Conservation (phyloP, 768 basidiomycete genomes). For the Mycena belliarum region DNA sequence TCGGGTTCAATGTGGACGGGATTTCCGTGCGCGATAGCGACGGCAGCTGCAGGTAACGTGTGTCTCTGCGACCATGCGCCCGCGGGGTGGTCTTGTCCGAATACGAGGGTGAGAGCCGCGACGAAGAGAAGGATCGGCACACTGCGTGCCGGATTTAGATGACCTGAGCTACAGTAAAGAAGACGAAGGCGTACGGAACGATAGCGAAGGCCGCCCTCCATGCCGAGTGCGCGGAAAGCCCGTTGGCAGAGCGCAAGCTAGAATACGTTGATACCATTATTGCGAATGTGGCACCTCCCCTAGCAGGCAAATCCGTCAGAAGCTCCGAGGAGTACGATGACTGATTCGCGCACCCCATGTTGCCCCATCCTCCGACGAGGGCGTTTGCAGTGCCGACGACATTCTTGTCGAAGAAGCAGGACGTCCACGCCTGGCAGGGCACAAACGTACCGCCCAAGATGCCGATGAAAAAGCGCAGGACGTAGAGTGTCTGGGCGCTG, state of each 20-base stretch:
- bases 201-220: conserved; percentile 60
- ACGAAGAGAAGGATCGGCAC: conserved; percentile 50
- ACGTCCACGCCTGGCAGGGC: conserved; percentile 62
- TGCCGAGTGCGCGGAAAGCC: conserved; percentile 41
- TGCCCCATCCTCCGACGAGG: conserved; percentile 58
- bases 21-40: conserved; percentile 23
- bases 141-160: conserved; percentile 5
- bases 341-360: conserved; percentile 40
- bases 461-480: conserved; percentile 58
- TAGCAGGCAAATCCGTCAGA: conserved; percentile 1
- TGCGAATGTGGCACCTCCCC: conserved; percentile 53
- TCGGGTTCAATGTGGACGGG: conserved; percentile 22
- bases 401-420: conserved; percentile 57
- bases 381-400: conserved; percentile 50
- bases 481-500: conserved; percentile 40
- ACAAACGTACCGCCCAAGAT: conserved; percentile 64
- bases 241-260: conserved; percentile 33
- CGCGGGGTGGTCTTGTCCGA: conserved; percentile 55
- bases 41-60: conserved; percentile 32
- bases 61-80: conserved; percentile 55
- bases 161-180: neutral
- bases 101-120: conserved; percentile 41
- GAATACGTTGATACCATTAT: conserved; percentile 58
- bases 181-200: conserved; percentile 27
- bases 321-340: neutral